Conservation (phyloP, 345 rosid species). For the Hirschfeldia incana region DNA sequence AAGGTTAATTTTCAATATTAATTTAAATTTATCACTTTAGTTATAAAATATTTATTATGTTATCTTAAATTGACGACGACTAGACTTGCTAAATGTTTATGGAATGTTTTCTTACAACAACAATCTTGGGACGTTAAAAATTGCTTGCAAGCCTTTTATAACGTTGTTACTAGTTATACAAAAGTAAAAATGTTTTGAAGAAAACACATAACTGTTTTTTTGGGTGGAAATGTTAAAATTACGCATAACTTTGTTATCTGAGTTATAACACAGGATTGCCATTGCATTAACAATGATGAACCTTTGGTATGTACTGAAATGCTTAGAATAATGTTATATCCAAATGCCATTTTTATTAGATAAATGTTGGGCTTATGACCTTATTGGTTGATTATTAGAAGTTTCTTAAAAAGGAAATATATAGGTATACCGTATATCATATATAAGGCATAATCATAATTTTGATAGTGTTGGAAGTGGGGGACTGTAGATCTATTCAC, state of each 20-base stretch:
- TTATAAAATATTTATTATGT: background rate
- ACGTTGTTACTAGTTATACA: background rate
- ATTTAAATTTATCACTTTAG: background rate
- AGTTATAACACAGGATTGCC: background rate
- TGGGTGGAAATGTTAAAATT: too few relatives aligned
- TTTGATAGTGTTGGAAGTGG: conserved; percentile 20
- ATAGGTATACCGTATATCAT: background rate
- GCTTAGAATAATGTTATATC: background rate
- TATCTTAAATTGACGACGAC: background rate
- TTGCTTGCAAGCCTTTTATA: background rate
- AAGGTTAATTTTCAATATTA: background rate
- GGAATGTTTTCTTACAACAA: background rate
- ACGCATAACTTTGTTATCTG: background rate
- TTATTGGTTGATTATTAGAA: background rate
- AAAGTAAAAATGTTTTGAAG: too few relatives aligned
- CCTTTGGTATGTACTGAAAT: background rate
- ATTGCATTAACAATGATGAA: background rate
- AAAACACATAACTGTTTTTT: too few relatives aligned
- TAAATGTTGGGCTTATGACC: background rate
- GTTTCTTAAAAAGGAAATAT: conserved; percentile 30
- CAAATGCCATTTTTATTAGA: background rate
- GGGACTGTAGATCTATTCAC: conserved; percentile 23
- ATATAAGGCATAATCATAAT: conserved; percentile 24
- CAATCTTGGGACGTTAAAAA: background rate
- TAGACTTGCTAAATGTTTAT: background rate